Base-by-base conservation (phyloP, 1,284 basidiomycete species). In the Rhodotorula sp. region DNA sequence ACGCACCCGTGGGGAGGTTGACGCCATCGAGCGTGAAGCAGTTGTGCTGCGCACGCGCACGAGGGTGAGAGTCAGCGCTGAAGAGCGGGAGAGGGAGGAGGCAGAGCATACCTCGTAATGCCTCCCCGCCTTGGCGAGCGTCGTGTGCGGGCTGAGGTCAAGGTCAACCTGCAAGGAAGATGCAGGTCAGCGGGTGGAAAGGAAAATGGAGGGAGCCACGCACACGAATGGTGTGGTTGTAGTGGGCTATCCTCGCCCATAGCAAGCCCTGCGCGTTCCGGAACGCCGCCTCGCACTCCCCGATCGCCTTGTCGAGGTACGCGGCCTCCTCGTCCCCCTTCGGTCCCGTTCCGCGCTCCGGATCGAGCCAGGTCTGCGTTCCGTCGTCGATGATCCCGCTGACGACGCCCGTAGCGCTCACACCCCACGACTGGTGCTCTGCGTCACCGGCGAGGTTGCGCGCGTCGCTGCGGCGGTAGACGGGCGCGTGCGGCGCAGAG, bases 201-300 rank as follows among this genome's bases (percentile, higher is more conserved):
- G 37, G 29, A 21, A 9, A 25, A 4, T 51, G 25, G n/a, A 21
- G 22, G 34, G 39, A 17, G 15, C 44, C 13, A 65, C 78, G 57
- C 27, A 78, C 78, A 8, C 74, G 50, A 27, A 80, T 72, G 2
- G 73, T 77, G 39, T 76, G 65, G 58, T 76, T 74, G 41, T 79
- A 69, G 67, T 80, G 68, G 36, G 76, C 73, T 51, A 80, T 73
- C 56, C 79, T 59, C n/a, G 77, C 73, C 80, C 80, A 80, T 15
- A 80, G 61, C 36, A 80, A 61, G 8, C 80, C 80, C 59, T 76
- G 73, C 19, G 79, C 77, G 50, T 80, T 80, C 39, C 80, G 57
- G 53, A 79, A 78, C 54, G 77, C 77, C 5, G 79, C 71, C 62
- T 79, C 78, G 68, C 80, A 80, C 67, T 80, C 79, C 32, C 79